Evolutionary conservation across 2,329 filamentous ascomycete genomes (phyloP).

Genomic region (Capronia americana): DNA sequence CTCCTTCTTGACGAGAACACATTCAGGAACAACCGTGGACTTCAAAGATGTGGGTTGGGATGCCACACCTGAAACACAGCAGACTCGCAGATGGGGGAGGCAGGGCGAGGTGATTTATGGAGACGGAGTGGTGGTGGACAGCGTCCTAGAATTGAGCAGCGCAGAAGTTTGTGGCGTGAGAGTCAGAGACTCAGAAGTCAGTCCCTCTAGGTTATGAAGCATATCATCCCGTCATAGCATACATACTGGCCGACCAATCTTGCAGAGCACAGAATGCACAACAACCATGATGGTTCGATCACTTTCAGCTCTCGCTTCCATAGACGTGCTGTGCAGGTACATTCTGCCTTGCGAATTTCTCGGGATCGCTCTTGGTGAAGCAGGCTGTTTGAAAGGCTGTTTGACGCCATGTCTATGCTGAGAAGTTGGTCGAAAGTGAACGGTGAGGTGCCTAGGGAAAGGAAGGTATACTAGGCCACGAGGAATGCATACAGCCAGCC

Average conservation of each 20-base stretch:
- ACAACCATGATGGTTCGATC: not conserved
- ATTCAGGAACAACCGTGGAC: not conserved
- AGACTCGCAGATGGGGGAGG: not conserved
- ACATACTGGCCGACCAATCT: not conserved
- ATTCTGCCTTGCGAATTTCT: not conserved
- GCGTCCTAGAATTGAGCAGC: not conserved
- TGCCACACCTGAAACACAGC: not conserved
- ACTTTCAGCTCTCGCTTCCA: not conserved
- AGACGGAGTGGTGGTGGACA: not conserved
- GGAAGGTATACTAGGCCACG: too few relatives aligned
- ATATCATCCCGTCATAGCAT: not conserved
- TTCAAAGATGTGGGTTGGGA: not conserved
- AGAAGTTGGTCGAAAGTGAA: too few relatives aligned
- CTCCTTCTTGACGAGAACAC: not conserved
- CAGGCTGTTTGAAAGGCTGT: too few relatives aligned
- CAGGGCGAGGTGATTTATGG: not conserved
- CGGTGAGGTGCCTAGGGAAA: too few relatives aligned
- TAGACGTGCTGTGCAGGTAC: not conserved
- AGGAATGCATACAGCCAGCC: too few relatives aligned
- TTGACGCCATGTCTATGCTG: too few relatives aligned
- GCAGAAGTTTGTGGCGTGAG: not conserved
- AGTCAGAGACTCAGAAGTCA: not conserved
- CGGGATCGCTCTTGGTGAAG: too few relatives aligned
- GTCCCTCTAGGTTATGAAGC: not conserved
- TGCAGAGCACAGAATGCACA: conserved; percentile 1